Percentiles rank a stretch among this genome's conserved stretches.
phyloP scores from a whole-genome alignment of 2,329 filamentous ascomycete genomes.

The Botryotinia narcissicola region DNA sequence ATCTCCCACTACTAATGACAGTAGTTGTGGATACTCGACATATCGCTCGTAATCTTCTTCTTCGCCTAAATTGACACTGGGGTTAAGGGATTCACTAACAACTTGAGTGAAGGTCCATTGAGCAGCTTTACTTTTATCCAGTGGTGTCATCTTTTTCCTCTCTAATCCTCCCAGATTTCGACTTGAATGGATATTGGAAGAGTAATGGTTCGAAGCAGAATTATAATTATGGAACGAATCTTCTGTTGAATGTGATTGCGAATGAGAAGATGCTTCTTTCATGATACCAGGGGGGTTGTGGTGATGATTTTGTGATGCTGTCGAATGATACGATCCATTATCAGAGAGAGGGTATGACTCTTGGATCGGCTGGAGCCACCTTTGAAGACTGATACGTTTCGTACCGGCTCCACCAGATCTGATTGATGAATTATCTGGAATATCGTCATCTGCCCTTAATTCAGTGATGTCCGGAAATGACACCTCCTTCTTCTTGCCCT shows the following conservation, averaged over 20 bases:
- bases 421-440: conserved; percentile 39
- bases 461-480: conserved; percentile 55
- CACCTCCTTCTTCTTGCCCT: conserved; percentile 59
- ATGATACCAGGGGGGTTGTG: conserved; percentile 51
- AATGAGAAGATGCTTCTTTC: conserved; percentile 43
- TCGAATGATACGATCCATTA: background rate
- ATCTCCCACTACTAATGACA: conserved; percentile 76
- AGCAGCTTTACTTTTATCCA: conserved; percentile 77
- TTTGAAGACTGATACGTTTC: conserved; percentile 54
- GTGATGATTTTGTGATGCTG: background rate
- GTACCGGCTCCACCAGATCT: conserved; percentile 43
- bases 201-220: background rate
- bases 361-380: conserved; percentile 56
- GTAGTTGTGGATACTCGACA: conserved; percentile 81
- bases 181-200: conserved; percentile 33
- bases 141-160: conserved; percentile 55
- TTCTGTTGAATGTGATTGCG: conserved; percentile 16
- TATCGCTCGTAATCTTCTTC: conserved; percentile 85
- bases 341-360: conserved; percentile 32
- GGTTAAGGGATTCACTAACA: conserved; percentile 81
- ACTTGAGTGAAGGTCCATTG: conserved; percentile 89
- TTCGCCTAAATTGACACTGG: conserved; percentile 73
- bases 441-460: conserved; percentile 42
- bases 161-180: conserved; percentile 24
- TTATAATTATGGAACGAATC: conserved; percentile 17